These are phyloP conservation scores for Dalechampia spathulata DNA, from an alignment of 441 rosid genomes.

Conservation along the genomic window DNA sequence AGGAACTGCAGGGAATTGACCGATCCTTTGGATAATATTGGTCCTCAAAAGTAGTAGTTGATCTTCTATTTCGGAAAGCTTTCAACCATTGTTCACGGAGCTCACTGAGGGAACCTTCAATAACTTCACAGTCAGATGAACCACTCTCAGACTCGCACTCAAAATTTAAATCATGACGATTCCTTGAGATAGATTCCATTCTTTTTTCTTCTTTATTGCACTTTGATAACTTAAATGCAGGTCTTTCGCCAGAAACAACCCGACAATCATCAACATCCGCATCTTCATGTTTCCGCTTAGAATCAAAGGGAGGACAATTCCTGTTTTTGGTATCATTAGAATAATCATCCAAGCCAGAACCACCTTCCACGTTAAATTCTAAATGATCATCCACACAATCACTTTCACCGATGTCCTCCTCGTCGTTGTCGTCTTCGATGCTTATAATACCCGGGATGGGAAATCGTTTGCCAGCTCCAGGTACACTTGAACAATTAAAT, in stretches of 20 bases:
- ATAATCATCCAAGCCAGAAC: constrained; percentile 23
- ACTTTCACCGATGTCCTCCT: too few species aligned
- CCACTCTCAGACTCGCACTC: constrained; percentile 36
- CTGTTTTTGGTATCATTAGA: constrained; percentile 19
- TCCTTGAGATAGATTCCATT: constrained; percentile 25
- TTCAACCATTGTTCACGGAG: constrained; percentile 60
- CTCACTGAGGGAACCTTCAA: constrained; percentile 45
- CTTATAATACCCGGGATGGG: constrained; percentile 36
- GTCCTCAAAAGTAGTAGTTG: constrained; percentile 15
- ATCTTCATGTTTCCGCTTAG: constrained; percentile 16
- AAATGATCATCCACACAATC: constrained; percentile 24
- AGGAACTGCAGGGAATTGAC: constrained; percentile 27
- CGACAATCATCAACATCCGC: constrained; percentile 36
- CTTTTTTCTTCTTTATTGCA: constrained; percentile 26
- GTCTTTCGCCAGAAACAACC: constrained; percentile 29
- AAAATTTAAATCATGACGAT: constrained; percentile 40
- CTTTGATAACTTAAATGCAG: constrained; percentile 36
- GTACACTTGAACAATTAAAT: constrained; percentile 25
- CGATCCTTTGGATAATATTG: constrained; percentile 27
- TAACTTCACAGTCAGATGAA: constrained; percentile 69
- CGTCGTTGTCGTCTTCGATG: constrained; percentile 71
- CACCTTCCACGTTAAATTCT: constrained; percentile 23
- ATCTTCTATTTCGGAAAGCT: constrained; percentile 38
- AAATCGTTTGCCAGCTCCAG: constrained; percentile 20
- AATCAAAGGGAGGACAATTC: constrained; percentile 24